Evolutionary conservation across 75 land plant species (phyloP), one percentile per base, ranked within the genome.

Genomic region (Azolla pinnata): DNA sequence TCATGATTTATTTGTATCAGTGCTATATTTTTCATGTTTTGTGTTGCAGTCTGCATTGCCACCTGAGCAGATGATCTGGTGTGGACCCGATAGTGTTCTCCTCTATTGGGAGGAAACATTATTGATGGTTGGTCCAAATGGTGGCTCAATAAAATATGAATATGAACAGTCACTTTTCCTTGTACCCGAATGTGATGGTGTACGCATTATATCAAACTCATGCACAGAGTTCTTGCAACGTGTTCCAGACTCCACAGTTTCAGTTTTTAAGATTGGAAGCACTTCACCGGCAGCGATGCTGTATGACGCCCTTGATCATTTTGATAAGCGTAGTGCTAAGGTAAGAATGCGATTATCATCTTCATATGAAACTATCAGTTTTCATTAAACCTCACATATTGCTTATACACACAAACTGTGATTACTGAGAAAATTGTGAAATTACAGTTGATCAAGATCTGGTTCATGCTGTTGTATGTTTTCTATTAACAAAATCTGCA

Each of bases 111-210:
- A 95, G 56, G 97, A 90, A 26, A 33, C 51, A 61, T 67, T 89
- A 17, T 42, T 95, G 53, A 90, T 95, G 97, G 84, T 95, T 48
- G 91, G 97, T 7, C 99, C 99, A 29, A 62, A 68, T 56, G 97
- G 82, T 7, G 86, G 81, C 48, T 75, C 79, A 17, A 80, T 89
- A 3, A 77, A 70, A 42, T 95, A 82, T 51, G 1, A 71, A 0
- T 95, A 84, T 66, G 99, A 95, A 64, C 97, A 95, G 63, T 90
- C 99, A 9, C 61, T 95, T 20, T 50, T 81, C 52, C 79, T 95
- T 21, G 85, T 95, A 31, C 87, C 99, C 4, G 99, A 95, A 67
- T 83, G 88, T 76, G 99, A 95, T 76, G 99, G 97, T 17, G 97
- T 95, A 28, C 76, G 99, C 44, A 84, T 95, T 40, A 77, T 95